Conservation (phyloP, 352 stramenopile genomes). For the Albugo laibachii region DNA sequence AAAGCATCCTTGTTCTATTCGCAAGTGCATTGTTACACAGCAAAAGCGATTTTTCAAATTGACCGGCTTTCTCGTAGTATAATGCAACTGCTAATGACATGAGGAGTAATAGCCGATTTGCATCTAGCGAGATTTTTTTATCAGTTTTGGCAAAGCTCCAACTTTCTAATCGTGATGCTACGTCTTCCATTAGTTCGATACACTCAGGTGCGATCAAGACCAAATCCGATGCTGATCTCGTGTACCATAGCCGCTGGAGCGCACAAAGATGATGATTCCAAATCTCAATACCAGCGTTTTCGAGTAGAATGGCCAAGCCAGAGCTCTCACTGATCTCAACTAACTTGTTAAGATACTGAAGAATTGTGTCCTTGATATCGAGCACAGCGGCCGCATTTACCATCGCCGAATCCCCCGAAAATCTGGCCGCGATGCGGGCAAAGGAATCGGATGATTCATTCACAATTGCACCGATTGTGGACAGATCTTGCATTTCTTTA, state of each 20-base stretch:
- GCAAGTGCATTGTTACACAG: too few species aligned
- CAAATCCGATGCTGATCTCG: constrained; percentile 5
- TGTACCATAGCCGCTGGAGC: constrained; percentile 22
- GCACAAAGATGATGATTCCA: constrained; percentile 86
- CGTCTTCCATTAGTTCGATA: constrained; percentile 30
- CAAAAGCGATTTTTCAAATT: too few species aligned
- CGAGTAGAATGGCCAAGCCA: constrained; percentile 38
- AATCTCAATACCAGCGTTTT: constrained; percentile 73
- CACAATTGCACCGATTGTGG: constrained; percentile 47
- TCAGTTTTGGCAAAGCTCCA: constrained; percentile 9
- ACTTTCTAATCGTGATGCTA: constrained; percentile 23
- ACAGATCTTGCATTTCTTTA: constrained; percentile 41
- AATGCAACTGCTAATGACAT: too few species aligned
- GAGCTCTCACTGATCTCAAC: constrained; percentile 18
- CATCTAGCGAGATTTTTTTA: constrained; percentile 6
- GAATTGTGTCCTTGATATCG: constrained; percentile 22
- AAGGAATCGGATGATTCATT: constrained; percentile 14
- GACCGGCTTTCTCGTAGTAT: too few species aligned
- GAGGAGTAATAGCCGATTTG: not conserved
- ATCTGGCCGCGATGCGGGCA: constrained; percentile 2
- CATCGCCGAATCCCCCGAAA: constrained; percentile 9
- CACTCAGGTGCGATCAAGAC: constrained; percentile 39
- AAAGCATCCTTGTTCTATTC: too few species aligned
- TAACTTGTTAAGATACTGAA: constrained; percentile 17
- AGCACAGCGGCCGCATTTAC: not conserved